Evolutionary conservation across 2,329 filamentous ascomycete species (phyloP).

Genomic region (Exophiala calicioides): DNA sequence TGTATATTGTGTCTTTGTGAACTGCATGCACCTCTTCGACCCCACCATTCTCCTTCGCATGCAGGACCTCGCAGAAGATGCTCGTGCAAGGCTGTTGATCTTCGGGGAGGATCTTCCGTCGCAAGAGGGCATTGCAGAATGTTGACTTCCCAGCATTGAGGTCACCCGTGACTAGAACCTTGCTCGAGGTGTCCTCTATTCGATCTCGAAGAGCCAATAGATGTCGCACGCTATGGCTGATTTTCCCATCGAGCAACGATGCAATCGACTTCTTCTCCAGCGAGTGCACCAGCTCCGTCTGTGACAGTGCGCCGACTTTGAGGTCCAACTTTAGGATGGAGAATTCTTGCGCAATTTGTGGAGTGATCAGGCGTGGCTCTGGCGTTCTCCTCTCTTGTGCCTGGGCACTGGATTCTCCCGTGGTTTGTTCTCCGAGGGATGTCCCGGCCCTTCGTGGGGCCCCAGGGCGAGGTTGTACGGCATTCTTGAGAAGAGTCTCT

Average conservation of each 20-base stretch:
- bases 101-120: slow-evolving; percentile 89
- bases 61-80: slow-evolving; percentile 96
- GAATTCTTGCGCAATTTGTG: slow-evolving; percentile 93
- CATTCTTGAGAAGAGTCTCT: slow-evolving; percentile 30
- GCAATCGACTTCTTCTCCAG: slow-evolving; percentile 90
- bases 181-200: slow-evolving; percentile 96
- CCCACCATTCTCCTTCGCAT: slow-evolving; percentile 85
- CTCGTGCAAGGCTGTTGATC: slow-evolving; percentile 98
- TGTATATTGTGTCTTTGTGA: slow-evolving; percentile 75
- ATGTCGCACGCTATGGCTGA: slow-evolving; percentile 90
- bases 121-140: slow-evolving; percentile 94
- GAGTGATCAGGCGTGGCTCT: slow-evolving; percentile 83
- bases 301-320: slow-evolving; percentile 81
- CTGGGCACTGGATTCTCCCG: slow-evolving; percentile 71
- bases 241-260: slow-evolving; percentile 87
- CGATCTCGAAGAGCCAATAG: slow-evolving; percentile 82
- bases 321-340: slow-evolving; percentile 93
- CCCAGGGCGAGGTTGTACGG: slow-evolving; percentile 46
- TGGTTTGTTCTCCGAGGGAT: slow-evolving; percentile 56
- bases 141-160: slow-evolving; percentile 97
- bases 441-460: slow-evolving; percentile 72
- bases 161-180: slow-evolving; percentile 93
- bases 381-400: slow-evolving; percentile 62
- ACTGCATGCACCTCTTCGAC: slow-evolving; percentile 96
- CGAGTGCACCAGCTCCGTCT: slow-evolving; percentile 90